These are phyloP conservation scores for Starmerella stigmatis DNA, from an alignment of 805 yeast genomes.

Conservation along the genomic window DNA sequence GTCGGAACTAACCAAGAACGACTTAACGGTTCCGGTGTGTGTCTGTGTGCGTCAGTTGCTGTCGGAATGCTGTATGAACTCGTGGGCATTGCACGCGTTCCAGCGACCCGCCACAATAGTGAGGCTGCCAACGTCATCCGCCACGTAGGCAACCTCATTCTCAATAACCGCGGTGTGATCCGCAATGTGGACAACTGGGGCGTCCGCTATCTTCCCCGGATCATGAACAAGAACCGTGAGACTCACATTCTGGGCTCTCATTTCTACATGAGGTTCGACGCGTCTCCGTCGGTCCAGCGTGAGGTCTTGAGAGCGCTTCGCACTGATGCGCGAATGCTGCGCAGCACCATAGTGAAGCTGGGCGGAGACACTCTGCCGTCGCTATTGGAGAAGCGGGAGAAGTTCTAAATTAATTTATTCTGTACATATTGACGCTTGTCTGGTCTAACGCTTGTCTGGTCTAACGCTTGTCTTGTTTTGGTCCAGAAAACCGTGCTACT, in stretches of 20 bases:
- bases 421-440: background rate
- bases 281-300: slow-evolving; percentile 74
- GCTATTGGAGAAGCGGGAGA: slow-evolving; percentile 16
- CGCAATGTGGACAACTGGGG: slow-evolving; percentile 76
- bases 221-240: slow-evolving; percentile 77
- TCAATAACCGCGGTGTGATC: slow-evolving; percentile 88
- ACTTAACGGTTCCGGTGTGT: background rate
- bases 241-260: slow-evolving; percentile 84
- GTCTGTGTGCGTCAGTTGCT: background rate
- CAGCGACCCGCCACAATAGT: slow-evolving; percentile 36
- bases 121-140: slow-evolving; percentile 58
- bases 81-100: slow-evolving; percentile 78
- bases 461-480: background rate
- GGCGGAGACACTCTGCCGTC: slow-evolving; percentile 27
- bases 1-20: background rate
- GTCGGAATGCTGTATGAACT: slow-evolving; percentile 72
- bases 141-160: slow-evolving; percentile 71
- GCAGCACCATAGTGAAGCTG: slow-evolving; percentile 56
- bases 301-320: slow-evolving; percentile 71
- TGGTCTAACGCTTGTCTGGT: background rate
- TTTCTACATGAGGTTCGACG: slow-evolving; percentile 76
- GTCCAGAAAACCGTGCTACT: too few relatives aligned
- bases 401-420: background rate
- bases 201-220: slow-evolving; percentile 62
- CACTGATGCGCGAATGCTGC: slow-evolving; percentile 81